phyloP scores from a whole-genome alignment of 2,329 filamentous ascomycete genomes.

The Blastomyces emzantsi region DNA sequence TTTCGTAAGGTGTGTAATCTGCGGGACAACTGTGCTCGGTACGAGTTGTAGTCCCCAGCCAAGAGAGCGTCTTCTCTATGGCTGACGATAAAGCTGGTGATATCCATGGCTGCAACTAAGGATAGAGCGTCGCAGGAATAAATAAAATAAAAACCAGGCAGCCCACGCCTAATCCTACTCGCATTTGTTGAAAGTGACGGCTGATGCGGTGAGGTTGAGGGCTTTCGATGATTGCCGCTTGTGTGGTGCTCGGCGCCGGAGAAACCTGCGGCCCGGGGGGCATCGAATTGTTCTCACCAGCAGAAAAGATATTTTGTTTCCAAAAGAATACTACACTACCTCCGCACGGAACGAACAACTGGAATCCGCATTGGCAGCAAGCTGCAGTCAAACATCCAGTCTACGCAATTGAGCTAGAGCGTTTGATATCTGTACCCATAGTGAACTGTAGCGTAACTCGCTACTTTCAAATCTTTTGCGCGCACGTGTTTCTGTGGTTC shows the following conservation, averaged over 20 bases:
- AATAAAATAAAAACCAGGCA: too few species aligned
- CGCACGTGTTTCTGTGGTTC: neutral
- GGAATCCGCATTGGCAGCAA: neutral
- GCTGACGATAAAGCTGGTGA: constrained; percentile 73
- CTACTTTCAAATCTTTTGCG: neutral
- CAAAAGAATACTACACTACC: neutral
- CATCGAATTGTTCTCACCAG: neutral
- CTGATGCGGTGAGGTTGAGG: neutral
- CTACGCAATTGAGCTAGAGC: neutral
- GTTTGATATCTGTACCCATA: neutral
- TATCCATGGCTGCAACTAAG: constrained; percentile 56
- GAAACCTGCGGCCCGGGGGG: neutral
- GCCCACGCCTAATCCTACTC: too few species aligned
- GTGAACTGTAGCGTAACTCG: neutral
- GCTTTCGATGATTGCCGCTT: neutral
- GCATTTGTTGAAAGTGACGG: too few species aligned
- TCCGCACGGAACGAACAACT: too few species aligned
- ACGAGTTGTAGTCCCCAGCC: constrained; percentile 79
- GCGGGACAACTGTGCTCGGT: constrained; percentile 69
- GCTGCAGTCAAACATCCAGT: neutral
- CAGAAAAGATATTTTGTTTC: neutral
- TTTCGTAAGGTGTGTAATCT: constrained; percentile 74
- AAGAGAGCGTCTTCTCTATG: constrained; percentile 76
- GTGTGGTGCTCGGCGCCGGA: constrained; percentile 6
- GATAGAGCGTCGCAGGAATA: neutral